These are phyloP conservation scores for Moesziomyces parantarcticus DNA, from an alignment of 1,284 basidiomycete genomes.

Conservation along the genomic window DNA sequence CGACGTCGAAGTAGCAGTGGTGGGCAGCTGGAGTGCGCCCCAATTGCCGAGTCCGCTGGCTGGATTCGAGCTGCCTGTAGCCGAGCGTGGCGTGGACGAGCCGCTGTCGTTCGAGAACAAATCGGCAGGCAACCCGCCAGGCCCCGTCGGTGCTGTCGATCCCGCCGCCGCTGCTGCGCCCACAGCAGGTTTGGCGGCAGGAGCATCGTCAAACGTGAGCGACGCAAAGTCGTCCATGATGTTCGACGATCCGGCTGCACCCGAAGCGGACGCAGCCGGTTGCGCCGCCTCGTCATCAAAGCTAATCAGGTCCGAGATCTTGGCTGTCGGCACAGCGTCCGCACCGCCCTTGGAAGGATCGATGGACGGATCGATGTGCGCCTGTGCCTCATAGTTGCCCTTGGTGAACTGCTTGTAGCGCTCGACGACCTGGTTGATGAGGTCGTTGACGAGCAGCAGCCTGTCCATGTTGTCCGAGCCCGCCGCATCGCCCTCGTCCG, in stretches of 20 bases:
- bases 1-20: constrained; percentile 38
- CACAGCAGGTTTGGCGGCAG: constrained; percentile 2
- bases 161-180: not conserved
- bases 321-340: constrained; percentile 62
- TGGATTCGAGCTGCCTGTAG: constrained; percentile 16
- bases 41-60: constrained; percentile 47
- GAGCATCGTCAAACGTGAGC: constrained; percentile 52
- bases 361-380: constrained; percentile 72
- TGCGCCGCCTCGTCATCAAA: constrained; percentile 60
- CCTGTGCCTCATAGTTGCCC: constrained; percentile 80
- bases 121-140: constrained; percentile 39
- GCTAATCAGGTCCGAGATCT: constrained; percentile 63
- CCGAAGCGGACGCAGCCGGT: constrained; percentile 1
- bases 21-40: constrained; percentile 57
- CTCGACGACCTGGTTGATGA: constrained; percentile 90
- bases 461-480: constrained; percentile 79
- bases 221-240: constrained; percentile 63
- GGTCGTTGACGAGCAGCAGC: constrained; percentile 94
- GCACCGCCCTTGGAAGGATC: constrained; percentile 59
- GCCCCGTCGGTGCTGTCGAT: constrained; percentile 5
- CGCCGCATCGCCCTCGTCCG: constrained; percentile 80
- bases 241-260: constrained; percentile 1
- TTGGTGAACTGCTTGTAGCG: constrained; percentile 91
- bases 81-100: constrained; percentile 14
- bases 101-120: constrained; percentile 39